Evolutionary conservation across 371 early-diverging fungal genomes (phyloP).

Genomic region (Mucor velutinosus): DNA sequence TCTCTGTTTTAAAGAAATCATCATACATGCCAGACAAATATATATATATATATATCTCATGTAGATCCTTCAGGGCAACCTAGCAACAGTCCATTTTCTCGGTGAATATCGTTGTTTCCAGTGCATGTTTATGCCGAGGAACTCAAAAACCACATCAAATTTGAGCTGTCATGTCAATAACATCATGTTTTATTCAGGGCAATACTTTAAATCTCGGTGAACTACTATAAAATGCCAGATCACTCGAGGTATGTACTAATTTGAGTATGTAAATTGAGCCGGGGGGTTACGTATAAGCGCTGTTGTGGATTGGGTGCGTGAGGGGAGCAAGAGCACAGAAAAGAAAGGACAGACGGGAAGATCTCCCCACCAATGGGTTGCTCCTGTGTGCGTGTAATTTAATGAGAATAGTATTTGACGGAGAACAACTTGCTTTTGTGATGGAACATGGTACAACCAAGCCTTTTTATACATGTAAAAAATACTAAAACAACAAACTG

Average conservation of each 20-base stretch:
- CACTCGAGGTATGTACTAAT: conserved; percentile 1
- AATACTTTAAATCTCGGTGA: not conserved
- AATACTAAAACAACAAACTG: not conserved
- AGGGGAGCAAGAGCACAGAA: not conserved
- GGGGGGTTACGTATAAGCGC: not conserved
- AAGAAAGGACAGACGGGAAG: not conserved
- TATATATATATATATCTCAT: not conserved
- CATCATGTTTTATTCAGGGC: not conserved
- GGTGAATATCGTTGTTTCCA: not conserved
- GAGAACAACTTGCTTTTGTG: not conserved
- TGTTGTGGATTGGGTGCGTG: not conserved
- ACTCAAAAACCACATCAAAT: not conserved
- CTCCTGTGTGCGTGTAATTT: not conserved
- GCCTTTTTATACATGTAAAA: not conserved
- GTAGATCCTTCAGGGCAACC: conserved; percentile 1
- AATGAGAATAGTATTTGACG: not conserved
- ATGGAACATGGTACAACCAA: not conserved
- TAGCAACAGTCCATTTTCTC: not conserved
- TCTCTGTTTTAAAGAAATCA: not conserved
- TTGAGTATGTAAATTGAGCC: not conserved
- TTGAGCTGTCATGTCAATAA: not conserved
- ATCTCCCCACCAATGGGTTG: not conserved
- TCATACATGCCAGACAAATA: not conserved
- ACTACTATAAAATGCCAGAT: not conserved
- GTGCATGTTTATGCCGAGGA: not conserved